Conservation (phyloP, 2,329 filamentous ascomycete species). For the Orbilia oligospora region DNA sequence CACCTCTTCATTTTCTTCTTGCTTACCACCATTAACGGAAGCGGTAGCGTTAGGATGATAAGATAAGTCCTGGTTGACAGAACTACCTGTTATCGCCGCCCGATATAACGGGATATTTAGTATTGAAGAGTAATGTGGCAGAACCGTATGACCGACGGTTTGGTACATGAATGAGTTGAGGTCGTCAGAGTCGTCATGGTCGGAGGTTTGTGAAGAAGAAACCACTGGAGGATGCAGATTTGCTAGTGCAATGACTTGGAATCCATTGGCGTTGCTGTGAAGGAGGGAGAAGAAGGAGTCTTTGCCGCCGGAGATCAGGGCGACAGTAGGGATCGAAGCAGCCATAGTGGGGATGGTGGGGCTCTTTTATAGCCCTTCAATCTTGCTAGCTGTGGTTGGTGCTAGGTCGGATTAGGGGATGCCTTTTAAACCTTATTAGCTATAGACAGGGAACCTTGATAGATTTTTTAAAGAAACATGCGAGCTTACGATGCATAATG, state of each 20-base stretch:
- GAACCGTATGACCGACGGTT: constrained; percentile 89
- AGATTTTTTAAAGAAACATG: background rate
- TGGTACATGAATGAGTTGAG: constrained; percentile 99
- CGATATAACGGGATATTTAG: constrained; percentile 88
- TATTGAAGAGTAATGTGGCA: constrained; percentile 85
- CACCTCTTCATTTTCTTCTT: constrained; percentile 57
- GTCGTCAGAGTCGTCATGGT: constrained; percentile 70
- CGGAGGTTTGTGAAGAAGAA: constrained; percentile 12
- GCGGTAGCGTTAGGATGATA: constrained; percentile 70
- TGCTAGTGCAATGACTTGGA: constrained; percentile 86
- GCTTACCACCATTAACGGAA: background rate
- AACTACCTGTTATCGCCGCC: constrained; percentile 79
- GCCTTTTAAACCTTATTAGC: background rate
- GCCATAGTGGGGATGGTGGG: constrained; percentile 66
- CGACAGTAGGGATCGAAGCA: constrained; percentile 73
- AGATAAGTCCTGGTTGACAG: constrained; percentile 79
- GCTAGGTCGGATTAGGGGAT: background rate
- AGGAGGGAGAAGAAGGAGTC: constrained; percentile 95
- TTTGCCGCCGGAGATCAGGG: constrained; percentile 94
- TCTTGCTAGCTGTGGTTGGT: too few species aligned
- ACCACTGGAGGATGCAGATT: constrained; percentile 80
- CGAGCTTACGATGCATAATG: constrained; percentile 1
- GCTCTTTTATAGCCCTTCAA: background rate
- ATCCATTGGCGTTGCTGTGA: constrained; percentile 88
- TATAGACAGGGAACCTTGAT: background rate